Conservation (phyloP, 768 basidiomycete species). For the Lentinula lateritia region DNA sequence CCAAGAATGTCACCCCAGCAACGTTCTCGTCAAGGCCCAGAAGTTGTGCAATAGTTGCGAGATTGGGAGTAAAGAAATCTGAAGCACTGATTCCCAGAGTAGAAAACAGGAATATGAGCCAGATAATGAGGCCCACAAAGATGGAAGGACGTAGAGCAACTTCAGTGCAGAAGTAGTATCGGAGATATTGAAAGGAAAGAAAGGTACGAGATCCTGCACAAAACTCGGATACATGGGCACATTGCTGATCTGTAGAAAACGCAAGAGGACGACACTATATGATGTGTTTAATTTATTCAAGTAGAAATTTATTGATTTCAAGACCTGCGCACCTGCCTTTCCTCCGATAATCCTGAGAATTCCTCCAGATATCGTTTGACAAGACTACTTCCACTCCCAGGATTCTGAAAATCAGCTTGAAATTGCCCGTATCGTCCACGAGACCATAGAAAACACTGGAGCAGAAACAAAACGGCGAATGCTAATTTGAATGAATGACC, state of each 20-base stretch:
- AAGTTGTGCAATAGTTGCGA: constrained; percentile 81
- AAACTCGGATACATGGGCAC: constrained; percentile 50
- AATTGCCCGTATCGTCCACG: constrained; percentile 44
- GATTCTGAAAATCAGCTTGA: constrained; percentile 12
- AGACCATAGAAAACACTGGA: constrained; percentile 66
- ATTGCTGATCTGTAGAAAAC: constrained; percentile 52
- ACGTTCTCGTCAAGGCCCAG: constrained; percentile 90
- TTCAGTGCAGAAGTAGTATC: constrained; percentile 65
- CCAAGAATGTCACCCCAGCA: constrained; percentile 94
- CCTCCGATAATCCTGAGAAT: constrained; percentile 14
- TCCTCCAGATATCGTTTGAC: constrained; percentile 38
- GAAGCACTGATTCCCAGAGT: constrained; percentile 93
- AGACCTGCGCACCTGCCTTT: constrained; percentile 23
- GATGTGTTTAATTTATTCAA: neutral
- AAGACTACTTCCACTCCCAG: constrained; percentile 26
- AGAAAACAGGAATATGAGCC: constrained; percentile 91
- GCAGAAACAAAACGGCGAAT: constrained; percentile 45
- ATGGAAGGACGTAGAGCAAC: constrained; percentile 47
- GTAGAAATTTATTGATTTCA: neutral
- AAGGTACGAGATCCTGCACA: constrained; percentile 61
- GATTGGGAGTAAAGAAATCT: constrained; percentile 97
- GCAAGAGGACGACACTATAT: constrained; percentile 63
- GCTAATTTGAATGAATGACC: constrained; percentile 38
- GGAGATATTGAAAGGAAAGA: constrained; percentile 66
- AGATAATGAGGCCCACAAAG: constrained; percentile 62